A percentile compares a stretch with the other conserved stretches of the same genome.
phyloP scores from a whole-genome alignment of 1,284 basidiomycete species.

The Leccinum solheimii region DNA sequence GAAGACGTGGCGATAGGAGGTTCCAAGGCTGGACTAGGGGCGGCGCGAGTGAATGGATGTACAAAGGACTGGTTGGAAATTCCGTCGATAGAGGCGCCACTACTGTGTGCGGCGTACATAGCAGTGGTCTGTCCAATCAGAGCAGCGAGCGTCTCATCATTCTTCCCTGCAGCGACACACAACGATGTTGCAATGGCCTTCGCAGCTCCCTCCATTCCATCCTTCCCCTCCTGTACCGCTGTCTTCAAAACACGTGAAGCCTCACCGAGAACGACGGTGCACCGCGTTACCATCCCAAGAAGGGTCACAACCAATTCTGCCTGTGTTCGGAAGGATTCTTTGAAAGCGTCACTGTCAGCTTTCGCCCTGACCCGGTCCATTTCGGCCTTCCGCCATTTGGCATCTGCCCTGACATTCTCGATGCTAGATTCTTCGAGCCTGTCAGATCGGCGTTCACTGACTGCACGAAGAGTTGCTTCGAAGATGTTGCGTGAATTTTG shows the following conservation, averaged over 20 bases:
- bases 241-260: constrained; percentile 57
- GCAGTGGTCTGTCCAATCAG: constrained; percentile 66
- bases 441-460: constrained; percentile 77
- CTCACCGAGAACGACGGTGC: constrained; percentile 72
- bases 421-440: constrained; percentile 73
- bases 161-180: constrained; percentile 59
- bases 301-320: constrained; percentile 69
- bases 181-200: constrained; percentile 52
- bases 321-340: constrained; percentile 63
- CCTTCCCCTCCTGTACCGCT: constrained; percentile 45
- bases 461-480: constrained; percentile 78
- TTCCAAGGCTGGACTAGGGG: constrained; percentile 52
- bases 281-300: constrained; percentile 77
- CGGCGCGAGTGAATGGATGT: constrained; percentile 39
- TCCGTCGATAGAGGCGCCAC: constrained; percentile 38
- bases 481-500: constrained; percentile 80
- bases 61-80: constrained; percentile 43
- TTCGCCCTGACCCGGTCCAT: constrained; percentile 74
- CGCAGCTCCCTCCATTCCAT: constrained; percentile 41
- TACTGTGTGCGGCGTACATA: constrained; percentile 46
- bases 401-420: constrained; percentile 74
- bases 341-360: constrained; percentile 67
- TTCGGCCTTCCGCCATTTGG: constrained; percentile 65
- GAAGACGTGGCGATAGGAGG: constrained; percentile 40
- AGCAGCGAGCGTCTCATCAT: constrained; percentile 63